These are phyloP conservation scores for Russula sp. DNA, from an alignment of 768 basidiomycete species.

Conservation along the genomic window DNA sequence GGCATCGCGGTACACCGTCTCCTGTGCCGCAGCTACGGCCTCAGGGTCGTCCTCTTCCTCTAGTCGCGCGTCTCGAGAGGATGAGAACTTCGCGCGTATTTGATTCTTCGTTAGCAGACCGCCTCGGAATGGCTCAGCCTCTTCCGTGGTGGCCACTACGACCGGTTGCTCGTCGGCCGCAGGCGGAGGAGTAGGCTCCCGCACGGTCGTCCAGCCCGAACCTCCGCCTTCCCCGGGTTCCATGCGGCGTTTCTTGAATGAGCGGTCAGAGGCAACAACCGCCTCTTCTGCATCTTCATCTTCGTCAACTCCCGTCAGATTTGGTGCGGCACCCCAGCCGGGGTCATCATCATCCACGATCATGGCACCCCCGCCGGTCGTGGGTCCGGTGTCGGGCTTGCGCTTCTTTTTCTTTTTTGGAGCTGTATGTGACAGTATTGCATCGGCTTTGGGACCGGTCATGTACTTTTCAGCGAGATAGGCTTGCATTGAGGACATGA, in stretches of 20 bases:
- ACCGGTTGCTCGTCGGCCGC: slow-evolving; percentile 68
- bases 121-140: slow-evolving; percentile 53
- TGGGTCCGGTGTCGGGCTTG: slow-evolving; percentile 45
- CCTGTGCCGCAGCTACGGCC: slow-evolving; percentile 64
- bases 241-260: slow-evolving; percentile 74
- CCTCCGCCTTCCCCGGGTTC: slow-evolving; percentile 38
- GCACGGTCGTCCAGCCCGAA: slow-evolving; percentile 68
- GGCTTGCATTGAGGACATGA: slow-evolving; percentile 53
- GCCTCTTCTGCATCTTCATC: slow-evolving; percentile 58
- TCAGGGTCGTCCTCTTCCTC: slow-evolving; percentile 46
- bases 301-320: slow-evolving; percentile 53
- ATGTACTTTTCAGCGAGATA: slow-evolving; percentile 93
- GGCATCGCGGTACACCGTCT: slow-evolving; percentile 93
- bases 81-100: slow-evolving; percentile 61
- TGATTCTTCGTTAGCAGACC: slow-evolving; percentile 78
- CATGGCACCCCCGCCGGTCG: slow-evolving; percentile 25
- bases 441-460: slow-evolving; percentile 95
- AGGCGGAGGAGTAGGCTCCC: slow-evolving; percentile 53
- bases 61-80: slow-evolving; percentile 37
- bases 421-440: slow-evolving; percentile 70
- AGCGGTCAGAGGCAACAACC: slow-evolving; percentile 68
- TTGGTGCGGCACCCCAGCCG: slow-evolving; percentile 53
- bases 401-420: slow-evolving; percentile 77
- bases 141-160: slow-evolving; percentile 43
- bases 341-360: slow-evolving; percentile 62